Conservation (phyloP, 257 asterid species). For the Mitragyna speciosa region DNA sequence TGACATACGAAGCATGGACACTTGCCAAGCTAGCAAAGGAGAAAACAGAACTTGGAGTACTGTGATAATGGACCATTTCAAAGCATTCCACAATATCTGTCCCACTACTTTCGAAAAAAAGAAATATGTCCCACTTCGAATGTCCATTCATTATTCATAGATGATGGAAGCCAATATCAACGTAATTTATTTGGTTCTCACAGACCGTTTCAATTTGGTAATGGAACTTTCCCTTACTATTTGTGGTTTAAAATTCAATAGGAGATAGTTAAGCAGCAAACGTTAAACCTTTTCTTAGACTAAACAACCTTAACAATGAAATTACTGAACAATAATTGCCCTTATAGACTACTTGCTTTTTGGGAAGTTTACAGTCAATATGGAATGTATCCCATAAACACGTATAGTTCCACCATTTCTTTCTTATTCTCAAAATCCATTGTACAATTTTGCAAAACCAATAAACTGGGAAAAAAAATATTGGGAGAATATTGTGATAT, state of each 20-base stretch:
- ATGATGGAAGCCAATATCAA: neutral
- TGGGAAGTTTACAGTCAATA: neutral
- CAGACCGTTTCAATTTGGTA: neutral
- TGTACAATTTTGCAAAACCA: neutral
- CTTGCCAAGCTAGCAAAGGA: neutral
- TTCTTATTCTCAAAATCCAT: neutral
- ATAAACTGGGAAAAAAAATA: too few species aligned
- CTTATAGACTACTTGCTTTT: neutral
- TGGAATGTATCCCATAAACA: neutral
- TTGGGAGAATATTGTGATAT: too few species aligned
- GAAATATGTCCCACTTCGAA: too few species aligned
- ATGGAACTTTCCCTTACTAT: neutral
- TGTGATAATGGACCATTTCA: constrained; percentile 2
- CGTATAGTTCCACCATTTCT: neutral
- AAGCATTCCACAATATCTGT: neutral
- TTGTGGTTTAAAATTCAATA: neutral
- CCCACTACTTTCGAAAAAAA: too few species aligned
- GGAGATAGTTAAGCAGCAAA: neutral
- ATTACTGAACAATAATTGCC: neutral
- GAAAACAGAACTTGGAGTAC: neutral
- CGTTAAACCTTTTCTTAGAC: neutral
- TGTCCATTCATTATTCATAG: neutral
- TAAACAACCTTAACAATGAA: neutral
- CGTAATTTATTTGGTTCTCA: neutral
- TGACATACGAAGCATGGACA: neutral